Evolutionary conservation across 257 asterid species (phyloP), one percentile per base, ranked within the genome.

Genomic region (Nicotiana paniculata): DNA sequence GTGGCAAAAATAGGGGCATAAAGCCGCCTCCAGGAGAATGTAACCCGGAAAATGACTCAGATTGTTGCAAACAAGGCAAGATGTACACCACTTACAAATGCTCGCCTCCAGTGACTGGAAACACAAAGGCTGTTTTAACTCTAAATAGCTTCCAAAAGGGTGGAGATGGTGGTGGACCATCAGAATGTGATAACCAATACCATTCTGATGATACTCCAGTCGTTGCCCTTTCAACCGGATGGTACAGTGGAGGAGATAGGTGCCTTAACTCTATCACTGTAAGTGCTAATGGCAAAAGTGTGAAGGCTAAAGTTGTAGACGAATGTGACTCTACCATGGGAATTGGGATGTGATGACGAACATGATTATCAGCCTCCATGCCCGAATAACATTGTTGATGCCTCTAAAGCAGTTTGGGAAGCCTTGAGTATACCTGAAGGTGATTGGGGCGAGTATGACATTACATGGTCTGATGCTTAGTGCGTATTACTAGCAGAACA

Each of bases 341-440:
- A 21, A 21, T 21, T 21, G 24, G 92, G 90, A 10, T 89, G 92
- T 33, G 92, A 87, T 65, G 81, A 79, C 5, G 89, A 82, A 0
- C 92, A 89, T 3, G 89, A 87, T 39, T 84, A 87, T 77, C 92
- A 89, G 83, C 92, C 90, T 28, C 92, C 91, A 0, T 89, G 92
- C 58, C 86, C 91, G 1, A 80, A 90, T 51, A 90, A 90, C 85
- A 90, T 90, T 0, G 90, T 88, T 10, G 92, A 88, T 62, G 90
- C 87, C 16, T 88, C 92, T 0, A 88, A 85, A 72, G 90, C 90
- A 0, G 91, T 88, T 12, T 88, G 93, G 91, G 18, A 83, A 59
- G 89, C 93, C 3, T 84, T 88, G 64, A 89, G 84, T 2, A 86
- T 86, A 59, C 79, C 83, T 2, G 79, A 81, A 58, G 83, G 18